Conservation (phyloP, 805 yeast species). For the Metschnikowia anglica region DNA sequence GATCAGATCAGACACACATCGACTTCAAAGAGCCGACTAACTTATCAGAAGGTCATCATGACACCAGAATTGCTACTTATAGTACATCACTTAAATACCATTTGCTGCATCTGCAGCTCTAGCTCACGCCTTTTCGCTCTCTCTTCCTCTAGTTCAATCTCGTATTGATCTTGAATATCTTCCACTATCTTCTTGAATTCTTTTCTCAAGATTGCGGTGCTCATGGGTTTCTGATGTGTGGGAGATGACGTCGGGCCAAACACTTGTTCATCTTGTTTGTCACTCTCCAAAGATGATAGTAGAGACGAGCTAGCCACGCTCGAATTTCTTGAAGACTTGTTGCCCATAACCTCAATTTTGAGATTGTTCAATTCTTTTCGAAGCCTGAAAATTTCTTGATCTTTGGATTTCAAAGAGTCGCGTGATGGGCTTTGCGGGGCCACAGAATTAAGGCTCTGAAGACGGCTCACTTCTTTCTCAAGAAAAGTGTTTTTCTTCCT, state of each 20-base stretch:
- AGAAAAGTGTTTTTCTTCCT: constrained; percentile 49
- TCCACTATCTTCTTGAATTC: constrained; percentile 67
- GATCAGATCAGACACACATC: too few relatives aligned
- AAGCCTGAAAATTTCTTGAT: constrained; percentile 42
- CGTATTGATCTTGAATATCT: constrained; percentile 62
- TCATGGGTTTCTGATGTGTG: constrained; percentile 27
- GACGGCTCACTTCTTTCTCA: constrained; percentile 48
- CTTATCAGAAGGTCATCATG: too few relatives aligned
- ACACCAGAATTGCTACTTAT: not conserved
- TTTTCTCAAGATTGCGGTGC: constrained; percentile 57
- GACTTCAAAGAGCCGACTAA: too few relatives aligned
- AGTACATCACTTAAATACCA: not conserved
- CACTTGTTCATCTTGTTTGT: constrained; percentile 21
- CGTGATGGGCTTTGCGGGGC: constrained; percentile 4
- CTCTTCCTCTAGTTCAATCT: constrained; percentile 56
- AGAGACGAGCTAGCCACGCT: constrained; percentile 8
- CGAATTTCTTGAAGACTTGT: constrained; percentile 13
- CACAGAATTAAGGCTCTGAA: not conserved
- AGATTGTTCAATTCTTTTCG: constrained; percentile 46
- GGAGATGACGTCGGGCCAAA: constrained; percentile 12
- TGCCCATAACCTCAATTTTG: constrained; percentile 47
- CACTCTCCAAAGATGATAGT: constrained; percentile 12
- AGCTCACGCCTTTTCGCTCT: constrained; percentile 49
- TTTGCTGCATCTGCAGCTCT: constrained; percentile 20
- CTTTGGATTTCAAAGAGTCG: constrained; percentile 26